Evolutionary conservation across 768 basidiomycete species (phyloP).

Genomic region (Dendrothele bispora): DNA sequence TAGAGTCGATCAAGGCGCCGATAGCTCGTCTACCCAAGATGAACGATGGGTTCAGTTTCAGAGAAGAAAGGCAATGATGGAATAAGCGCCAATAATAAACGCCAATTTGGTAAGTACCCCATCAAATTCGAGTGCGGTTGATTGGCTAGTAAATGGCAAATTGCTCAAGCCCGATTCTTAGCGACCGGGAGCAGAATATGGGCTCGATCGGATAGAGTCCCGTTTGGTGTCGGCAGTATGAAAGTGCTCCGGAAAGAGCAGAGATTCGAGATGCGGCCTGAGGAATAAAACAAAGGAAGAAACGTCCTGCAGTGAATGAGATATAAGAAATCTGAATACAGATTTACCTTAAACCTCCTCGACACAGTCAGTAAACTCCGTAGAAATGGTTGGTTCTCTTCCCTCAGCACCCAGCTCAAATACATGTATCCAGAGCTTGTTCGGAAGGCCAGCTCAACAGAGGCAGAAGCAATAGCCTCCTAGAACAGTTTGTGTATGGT

Average conservation of each 20-base stretch:
- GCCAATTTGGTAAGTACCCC: slow-evolving; percentile 58
- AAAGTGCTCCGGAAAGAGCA: slow-evolving; percentile 59
- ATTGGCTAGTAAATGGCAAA: slow-evolving; percentile 41
- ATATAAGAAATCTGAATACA: background rate
- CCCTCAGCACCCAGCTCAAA: slow-evolving; percentile 39
- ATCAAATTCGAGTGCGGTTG: slow-evolving; percentile 57
- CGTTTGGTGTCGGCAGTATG: slow-evolving; percentile 70
- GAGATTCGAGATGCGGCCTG: slow-evolving; percentile 47
- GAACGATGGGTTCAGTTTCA: slow-evolving; percentile 57
- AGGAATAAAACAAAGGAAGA: slow-evolving; percentile 66
- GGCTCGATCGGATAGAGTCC: slow-evolving; percentile 87
- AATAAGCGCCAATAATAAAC: no score
- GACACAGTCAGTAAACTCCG: slow-evolving; percentile 42
- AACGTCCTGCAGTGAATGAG: slow-evolving; percentile 48
- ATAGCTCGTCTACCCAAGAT: slow-evolving; percentile 61
- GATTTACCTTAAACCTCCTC: slow-evolving; percentile 45
- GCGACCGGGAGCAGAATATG: slow-evolving; percentile 84
- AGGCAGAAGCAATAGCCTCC: slow-evolving; percentile 65
- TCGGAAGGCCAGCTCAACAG: slow-evolving; percentile 67
- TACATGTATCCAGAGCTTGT: slow-evolving; percentile 71
- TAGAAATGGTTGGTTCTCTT: slow-evolving; percentile 20
- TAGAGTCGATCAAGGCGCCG: slow-evolving; percentile 49
- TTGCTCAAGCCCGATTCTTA: slow-evolving; percentile 71
- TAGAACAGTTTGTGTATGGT: slow-evolving; percentile 59
- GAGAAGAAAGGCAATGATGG: slow-evolving; percentile 62